Evolutionary conservation across 306 rosid species (phyloP), one percentile per base, ranked within the genome.

Genomic region (Urtica urens): DNA sequence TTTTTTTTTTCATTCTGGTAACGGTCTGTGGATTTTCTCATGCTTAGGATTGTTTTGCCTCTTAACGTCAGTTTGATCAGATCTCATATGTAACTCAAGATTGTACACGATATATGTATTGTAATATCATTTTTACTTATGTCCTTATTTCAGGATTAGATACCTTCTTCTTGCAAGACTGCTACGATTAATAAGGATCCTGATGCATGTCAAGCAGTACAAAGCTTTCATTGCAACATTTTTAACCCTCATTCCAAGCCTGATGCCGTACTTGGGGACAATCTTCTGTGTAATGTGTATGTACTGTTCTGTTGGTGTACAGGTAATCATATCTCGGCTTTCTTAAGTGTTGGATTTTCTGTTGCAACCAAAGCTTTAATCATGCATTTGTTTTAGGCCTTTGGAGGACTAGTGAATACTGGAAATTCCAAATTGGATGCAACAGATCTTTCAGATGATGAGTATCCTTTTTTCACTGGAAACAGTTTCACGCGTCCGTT

Each of bases 251-350:
- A 77, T 90, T 60, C 99, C 99, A 15, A 90, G 99, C 70, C 71
- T 90, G 76, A 90, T 85, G 99, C 99, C 99, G 17, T 90, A 85
- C 70, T 75, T 90, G 10, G 99, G 99, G 60, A 85, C 82, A 64
- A 71, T 90, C 67, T 85, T 90, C 73, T 85, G 87, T 64, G 56
- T 79, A 58, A 61, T 85, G 5, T 81, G 94, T 61, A 59, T 90
- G 47, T 90, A 90, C 71, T 85, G 95, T 65, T 66, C 85, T 41
- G 71, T 90, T 69, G 99, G 95, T 53, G 73, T 81, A 28, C 99
- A 90, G 99, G 99, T 90, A 69, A 58, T 57, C 22, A 16, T 38
- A 24, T 55, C 56, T 52, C 53, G 55, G 44, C 49, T 23, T 60
- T 58, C 47, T 67, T 47, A 38, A 21, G 50, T 39, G 23, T 29